These are phyloP conservation scores for Penicillium salamii DNA, from an alignment of 495 filamentous ascomycete species.

Conservation along the genomic window DNA sequence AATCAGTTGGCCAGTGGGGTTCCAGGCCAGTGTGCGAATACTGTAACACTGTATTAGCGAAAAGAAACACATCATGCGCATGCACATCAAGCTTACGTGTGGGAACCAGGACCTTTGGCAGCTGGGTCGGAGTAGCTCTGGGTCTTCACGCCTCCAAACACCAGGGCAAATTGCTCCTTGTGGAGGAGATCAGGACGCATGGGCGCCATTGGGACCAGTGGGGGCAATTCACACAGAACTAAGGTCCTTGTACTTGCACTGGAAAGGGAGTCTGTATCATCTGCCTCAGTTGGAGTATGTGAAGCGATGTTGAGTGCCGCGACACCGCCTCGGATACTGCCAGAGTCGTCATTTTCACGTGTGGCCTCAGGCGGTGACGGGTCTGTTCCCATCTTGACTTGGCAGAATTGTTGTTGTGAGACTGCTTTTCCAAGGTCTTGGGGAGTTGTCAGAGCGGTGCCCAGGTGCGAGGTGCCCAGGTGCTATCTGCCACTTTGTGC, in stretches of 20 bases:
- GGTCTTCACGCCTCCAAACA: constrained; percentile 56
- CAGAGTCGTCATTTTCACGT: neutral
- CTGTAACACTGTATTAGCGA: constrained; percentile 29
- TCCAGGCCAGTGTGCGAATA: constrained; percentile 82
- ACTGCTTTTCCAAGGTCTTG: no score
- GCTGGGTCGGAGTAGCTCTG: constrained; percentile 62
- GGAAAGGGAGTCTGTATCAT: no score
- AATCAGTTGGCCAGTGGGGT: constrained; percentile 78
- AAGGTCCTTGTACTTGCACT: constrained; percentile 1
- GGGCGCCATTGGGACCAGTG: constrained; percentile 46
- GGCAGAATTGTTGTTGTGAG: no score
- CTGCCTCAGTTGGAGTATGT: no score
- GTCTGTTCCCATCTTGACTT: no score
- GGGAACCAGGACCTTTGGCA: constrained; percentile 48
- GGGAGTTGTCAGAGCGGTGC: no score
- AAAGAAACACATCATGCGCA: neutral
- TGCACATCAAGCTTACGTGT: constrained; percentile 43
- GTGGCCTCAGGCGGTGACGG: no score
- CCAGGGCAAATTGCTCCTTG: constrained; percentile 59
- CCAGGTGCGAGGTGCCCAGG: no score
- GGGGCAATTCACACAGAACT: constrained; percentile 12
- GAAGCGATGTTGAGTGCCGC: no score
- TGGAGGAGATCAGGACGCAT: constrained; percentile 52
- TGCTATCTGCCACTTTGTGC: no score
- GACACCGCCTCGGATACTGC: constrained; percentile 14